A percentile compares a stretch with the other conserved stretches of the same genome.
phyloP scores from a whole-genome alignment of 2,329 filamentous ascomycete species.

The Fusarium coffeatum region DNA sequence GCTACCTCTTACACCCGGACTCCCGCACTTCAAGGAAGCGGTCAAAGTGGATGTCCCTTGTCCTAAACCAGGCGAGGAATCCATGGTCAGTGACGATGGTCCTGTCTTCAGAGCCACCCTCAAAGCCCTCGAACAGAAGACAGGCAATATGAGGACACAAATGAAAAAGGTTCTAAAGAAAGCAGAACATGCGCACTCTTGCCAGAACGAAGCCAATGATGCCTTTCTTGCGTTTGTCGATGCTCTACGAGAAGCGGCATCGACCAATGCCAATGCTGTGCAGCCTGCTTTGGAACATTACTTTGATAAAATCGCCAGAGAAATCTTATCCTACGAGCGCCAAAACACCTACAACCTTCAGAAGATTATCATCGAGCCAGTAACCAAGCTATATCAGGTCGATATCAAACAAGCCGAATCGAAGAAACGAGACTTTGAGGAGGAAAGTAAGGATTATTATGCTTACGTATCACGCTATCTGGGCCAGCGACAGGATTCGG shows the following conservation, averaged over 20 bases:
- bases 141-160: constrained; percentile 88
- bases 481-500: constrained; percentile 93
- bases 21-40: constrained; percentile 55
- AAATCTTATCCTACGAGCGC: constrained; percentile 88
- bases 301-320: constrained; percentile 94
- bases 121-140: constrained; percentile 96
- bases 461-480: constrained; percentile 94
- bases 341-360: constrained; percentile 87
- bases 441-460: constrained; percentile 99
- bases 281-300: constrained; percentile 97
- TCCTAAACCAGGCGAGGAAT: constrained; percentile 86
- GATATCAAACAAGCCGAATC: constrained; percentile 98
- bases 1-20: constrained; percentile 43
- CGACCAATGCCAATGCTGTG: constrained; percentile 95
- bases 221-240: constrained; percentile 85
- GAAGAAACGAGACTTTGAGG: constrained; percentile 98
- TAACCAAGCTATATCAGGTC: constrained; percentile 89
- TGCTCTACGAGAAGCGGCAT: constrained; percentile 85
- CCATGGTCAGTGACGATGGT: constrained; percentile 87
- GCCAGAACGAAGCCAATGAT: constrained; percentile 87
- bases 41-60: constrained; percentile 91
- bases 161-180: constrained; percentile 97
- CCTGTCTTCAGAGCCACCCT: constrained; percentile 96
- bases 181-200: constrained; percentile 86
- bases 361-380: constrained; percentile 92